Base-by-base conservation (phyloP, 352 stramenopile species). In the Phytophthora constricta region DNA sequence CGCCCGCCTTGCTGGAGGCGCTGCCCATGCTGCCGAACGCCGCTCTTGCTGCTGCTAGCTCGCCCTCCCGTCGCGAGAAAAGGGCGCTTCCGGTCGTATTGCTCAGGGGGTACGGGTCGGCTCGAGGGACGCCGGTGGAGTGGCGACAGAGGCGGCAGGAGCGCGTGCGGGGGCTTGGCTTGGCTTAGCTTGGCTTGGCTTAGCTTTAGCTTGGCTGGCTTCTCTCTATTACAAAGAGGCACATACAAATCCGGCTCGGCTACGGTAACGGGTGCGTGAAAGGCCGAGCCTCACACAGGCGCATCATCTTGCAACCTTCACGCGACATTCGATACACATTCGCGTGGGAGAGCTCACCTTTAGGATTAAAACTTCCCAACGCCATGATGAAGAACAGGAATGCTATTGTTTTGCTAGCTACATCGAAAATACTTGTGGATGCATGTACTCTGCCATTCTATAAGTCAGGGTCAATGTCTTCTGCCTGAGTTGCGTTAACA, bases 1-100 rank as follows among this genome's bases (percentile, higher is more conserved):
- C 87, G 74, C 89, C 82, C 56, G 90, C 74, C 64, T 93, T 93
- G 68, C 87, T 95, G 31, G 82, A 92, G 23, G 85, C 85, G 80
- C 87, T 95, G 51, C 87, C 87, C 87, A 95, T 95, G 14, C 34
- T 62, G 31, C 23, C 61, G 41, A 31, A 67, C 25, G 39, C n/a
- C 34, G 28, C 22, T 39, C 48, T 2, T 9, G 14, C 23, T 42
- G 42, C 34, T 57, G 37, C 19, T 39, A 47, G 16, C 16, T 45
- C 28, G 49, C 49, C 17, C n/a, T 50, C 43, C 25, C 19, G 22
- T 13, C 20, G 57, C 39, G 27, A 54, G 22, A 62, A 47, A 34
- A 68, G 43, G 68, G 58, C 61, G 39, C 59, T 77, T 41, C 25
- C 53, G 28, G 53, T 69, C 34, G 66, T 58, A 31, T 27, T 63